phyloP scores from a whole-genome alignment of 768 basidiomycete species.

The Cystobasidiopsis lactophilus region DNA sequence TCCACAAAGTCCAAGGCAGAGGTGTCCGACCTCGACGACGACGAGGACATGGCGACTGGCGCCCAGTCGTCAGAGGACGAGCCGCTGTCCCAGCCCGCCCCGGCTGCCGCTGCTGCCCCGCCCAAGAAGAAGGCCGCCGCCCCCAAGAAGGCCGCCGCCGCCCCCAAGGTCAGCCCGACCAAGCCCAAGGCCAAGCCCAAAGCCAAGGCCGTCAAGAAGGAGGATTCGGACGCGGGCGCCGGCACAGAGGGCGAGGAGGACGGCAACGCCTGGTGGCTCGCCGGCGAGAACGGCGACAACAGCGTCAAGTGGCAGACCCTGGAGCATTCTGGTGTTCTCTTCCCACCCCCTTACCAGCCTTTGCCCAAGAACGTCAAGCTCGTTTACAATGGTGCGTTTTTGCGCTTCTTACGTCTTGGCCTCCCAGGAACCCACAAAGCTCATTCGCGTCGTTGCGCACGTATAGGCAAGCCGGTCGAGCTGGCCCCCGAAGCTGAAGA shows the following conservation, averaged over 20 bases:
- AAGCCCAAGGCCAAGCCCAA: constrained; percentile 26
- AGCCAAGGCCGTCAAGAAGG: constrained; percentile 26
- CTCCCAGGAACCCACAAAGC: not conserved
- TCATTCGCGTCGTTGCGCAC: not conserved
- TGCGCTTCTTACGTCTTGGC: too few species aligned
- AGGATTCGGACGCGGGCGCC: constrained; percentile 22
- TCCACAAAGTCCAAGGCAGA: constrained; percentile 5
- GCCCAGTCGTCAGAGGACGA: constrained; percentile 29
- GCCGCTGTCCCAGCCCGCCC: constrained; percentile 24
- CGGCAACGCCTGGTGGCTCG: constrained; percentile 48
- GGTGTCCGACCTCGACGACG: constrained; percentile 10
- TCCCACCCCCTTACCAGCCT: constrained; percentile 87
- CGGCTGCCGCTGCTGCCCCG: constrained; percentile 24
- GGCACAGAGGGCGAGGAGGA: constrained; percentile 30
- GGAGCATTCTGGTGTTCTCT: constrained; percentile 80
- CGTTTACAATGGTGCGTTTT: constrained; percentile 64
- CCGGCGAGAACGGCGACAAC: constrained; percentile 31
- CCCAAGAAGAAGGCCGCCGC: constrained; percentile 26
- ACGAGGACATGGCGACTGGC: constrained; percentile 2
- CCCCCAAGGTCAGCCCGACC: constrained; percentile 34
- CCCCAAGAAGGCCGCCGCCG: constrained; percentile 25
- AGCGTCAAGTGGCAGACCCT: constrained; percentile 80
- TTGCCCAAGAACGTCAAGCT: constrained; percentile 69
- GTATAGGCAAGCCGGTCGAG: constrained; percentile 48
- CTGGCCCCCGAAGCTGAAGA: constrained; percentile 77